Conservation (phyloP, 1,139 yeast species). For the Kodamaea suecica region DNA sequence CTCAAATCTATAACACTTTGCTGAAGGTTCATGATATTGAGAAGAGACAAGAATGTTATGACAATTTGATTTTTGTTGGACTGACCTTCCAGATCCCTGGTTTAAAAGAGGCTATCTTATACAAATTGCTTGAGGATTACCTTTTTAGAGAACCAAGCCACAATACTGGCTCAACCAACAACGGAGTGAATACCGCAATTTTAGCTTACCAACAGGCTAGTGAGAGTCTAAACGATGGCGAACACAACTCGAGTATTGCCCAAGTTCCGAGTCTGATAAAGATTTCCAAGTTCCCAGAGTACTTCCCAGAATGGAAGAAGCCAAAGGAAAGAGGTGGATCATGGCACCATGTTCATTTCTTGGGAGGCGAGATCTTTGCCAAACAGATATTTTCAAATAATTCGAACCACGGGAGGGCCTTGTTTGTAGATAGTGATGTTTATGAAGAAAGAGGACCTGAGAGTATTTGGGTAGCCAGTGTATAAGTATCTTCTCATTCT, state of each 20-base stretch:
- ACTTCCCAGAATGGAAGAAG: conserved; percentile 94
- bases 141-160: conserved; percentile 36
- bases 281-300: conserved; percentile 75
- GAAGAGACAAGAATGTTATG: conserved; percentile 83
- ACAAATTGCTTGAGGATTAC: conserved; percentile 57
- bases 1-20: conserved; percentile 53
- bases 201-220: conserved; percentile 42
- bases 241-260: conserved; percentile 29
- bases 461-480: conserved; percentile 51
- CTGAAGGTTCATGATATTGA: conserved; percentile 59
- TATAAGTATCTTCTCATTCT: no score
- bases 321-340: conserved; percentile 55
- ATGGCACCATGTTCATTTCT: conserved; percentile 67
- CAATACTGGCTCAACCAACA: conserved; percentile 23
- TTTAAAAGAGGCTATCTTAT: conserved; percentile 65
- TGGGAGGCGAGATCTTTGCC: conserved; percentile 87
- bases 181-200: conserved; percentile 40
- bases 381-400: conserved; percentile 74
- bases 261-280: conserved; percentile 80
- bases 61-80: conserved; percentile 77
- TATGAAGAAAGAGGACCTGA: conserved; percentile 82
- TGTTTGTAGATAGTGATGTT: conserved; percentile 66
- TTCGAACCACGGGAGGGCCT: conserved; percentile 58
- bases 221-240: conserved; percentile 19
- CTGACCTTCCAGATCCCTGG: conserved; percentile 74